Percentiles rank a stretch among this genome's conserved stretches.
Evolutionary conservation across 1,284 basidiomycete species (phyloP).

Genomic region (Heterobasidion parviporum): DNA sequence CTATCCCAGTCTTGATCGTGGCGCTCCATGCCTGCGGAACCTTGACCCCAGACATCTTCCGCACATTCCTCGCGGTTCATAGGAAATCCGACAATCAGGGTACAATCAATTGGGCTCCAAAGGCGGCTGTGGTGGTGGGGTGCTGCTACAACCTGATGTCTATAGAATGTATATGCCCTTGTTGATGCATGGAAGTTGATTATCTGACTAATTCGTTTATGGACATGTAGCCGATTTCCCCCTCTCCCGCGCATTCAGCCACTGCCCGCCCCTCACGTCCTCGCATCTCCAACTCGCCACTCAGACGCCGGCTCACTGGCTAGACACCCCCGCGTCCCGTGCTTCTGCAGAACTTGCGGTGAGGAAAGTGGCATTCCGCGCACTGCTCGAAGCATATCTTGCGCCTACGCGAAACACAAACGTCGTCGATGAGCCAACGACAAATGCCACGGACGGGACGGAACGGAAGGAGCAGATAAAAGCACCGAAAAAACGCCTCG

Average conservation of each 20-base stretch:
- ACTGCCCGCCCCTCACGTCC: conserved; percentile 12
- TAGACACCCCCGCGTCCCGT: conserved; percentile 16
- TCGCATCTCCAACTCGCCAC: conserved; percentile 53
- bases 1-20: conserved; percentile 46
- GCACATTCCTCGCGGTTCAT: conserved; percentile 21
- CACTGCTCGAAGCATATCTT: conserved; percentile 27
- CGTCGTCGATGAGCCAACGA: background rate
- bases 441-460: background rate
- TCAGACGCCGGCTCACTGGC: conserved; percentile 34
- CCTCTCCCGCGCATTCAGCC: conserved; percentile 21
- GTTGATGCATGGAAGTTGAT: conserved; percentile 9
- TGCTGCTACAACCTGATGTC: conserved; percentile 46
- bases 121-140: conserved; percentile 36
- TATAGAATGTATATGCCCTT: conserved; percentile 25
- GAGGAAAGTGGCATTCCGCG: conserved; percentile 60
- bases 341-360: conserved; percentile 34
- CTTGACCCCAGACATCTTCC: conserved; percentile 36
- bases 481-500: background rate
- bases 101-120: conserved; percentile 25
- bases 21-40: conserved; percentile 56
- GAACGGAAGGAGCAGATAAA: background rate
- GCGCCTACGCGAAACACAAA: background rate
- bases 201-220: conserved; percentile 3
- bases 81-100: background rate
- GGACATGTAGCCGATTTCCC: conserved; percentile 29